A percentile compares a stretch with the other conserved stretches of the same genome.
These are phyloP conservation scores for Lolium perenne DNA, from an alignment of 176 grass and related monocot species.

Conservation along the genomic window DNA sequence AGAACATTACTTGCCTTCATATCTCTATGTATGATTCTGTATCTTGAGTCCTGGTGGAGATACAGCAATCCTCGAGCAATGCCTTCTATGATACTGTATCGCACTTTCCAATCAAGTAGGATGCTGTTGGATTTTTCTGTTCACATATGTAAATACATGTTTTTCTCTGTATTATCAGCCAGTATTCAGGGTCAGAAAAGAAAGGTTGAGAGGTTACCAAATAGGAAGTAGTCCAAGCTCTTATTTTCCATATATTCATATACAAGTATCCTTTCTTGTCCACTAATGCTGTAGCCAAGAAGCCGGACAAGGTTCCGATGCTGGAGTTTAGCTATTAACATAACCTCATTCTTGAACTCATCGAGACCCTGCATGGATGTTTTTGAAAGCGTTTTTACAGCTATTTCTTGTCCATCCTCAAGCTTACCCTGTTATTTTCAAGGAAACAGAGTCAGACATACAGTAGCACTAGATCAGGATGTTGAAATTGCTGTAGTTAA, in stretches of 20 bases:
- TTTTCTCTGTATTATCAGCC: not conserved
- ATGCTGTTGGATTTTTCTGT: slow-evolving; percentile 57
- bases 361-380: slow-evolving; percentile 63
- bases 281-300: slow-evolving; percentile 68
- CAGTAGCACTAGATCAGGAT: not conserved
- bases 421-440: slow-evolving; percentile 62
- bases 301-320: slow-evolving; percentile 77
- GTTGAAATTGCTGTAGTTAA: not conserved
- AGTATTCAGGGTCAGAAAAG: slow-evolving; percentile 17
- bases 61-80: slow-evolving; percentile 74
- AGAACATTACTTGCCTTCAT: slow-evolving; percentile 83
- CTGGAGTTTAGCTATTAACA: slow-evolving; percentile 67
- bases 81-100: slow-evolving; percentile 78
- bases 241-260: slow-evolving; percentile 80
- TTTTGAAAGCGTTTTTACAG: slow-evolving; percentile 78
- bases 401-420: slow-evolving; percentile 71
- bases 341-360: slow-evolving; percentile 83
- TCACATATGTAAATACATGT: slow-evolving; percentile 17
- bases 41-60: slow-evolving; percentile 81
- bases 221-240: slow-evolving; percentile 74
- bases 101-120: slow-evolving; percentile 60
- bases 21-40: slow-evolving; percentile 85
- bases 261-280: slow-evolving; percentile 73
- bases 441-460: slow-evolving; percentile 8
- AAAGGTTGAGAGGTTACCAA: slow-evolving; percentile 49